phyloP scores from a whole-genome alignment of 2,329 filamentous ascomycete species.

The Pseudogymnoascus sp. region DNA sequence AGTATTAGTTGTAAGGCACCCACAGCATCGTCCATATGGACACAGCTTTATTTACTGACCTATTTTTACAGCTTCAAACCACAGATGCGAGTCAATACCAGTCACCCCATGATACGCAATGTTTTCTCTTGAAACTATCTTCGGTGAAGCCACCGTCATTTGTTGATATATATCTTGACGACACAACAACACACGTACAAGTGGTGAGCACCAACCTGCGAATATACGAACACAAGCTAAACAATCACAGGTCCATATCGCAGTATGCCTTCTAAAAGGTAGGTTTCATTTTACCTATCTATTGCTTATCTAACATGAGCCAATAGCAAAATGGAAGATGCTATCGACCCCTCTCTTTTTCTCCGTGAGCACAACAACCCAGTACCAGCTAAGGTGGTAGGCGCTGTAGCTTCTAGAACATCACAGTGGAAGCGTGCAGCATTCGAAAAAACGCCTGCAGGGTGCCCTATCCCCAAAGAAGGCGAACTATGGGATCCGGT shows the following conservation, averaged over 20 bases:
- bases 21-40: not conserved
- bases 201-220: not conserved
- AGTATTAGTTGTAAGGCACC: not conserved
- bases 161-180: not conserved
- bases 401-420: not conserved
- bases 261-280: not conserved
- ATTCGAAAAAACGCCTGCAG: not conserved
- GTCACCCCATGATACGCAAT: not conserved
- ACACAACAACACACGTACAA: not conserved
- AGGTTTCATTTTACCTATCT: not conserved
- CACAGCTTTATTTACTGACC: not conserved
- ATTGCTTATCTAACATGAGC: not conserved
- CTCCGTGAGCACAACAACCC: not conserved
- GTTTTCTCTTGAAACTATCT: not conserved
- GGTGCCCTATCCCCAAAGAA: not conserved
- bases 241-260: not conserved
- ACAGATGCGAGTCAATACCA: not conserved
- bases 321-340: not conserved
- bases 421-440: not conserved
- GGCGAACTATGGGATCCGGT: not conserved
- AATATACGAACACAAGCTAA: not conserved
- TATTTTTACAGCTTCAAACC: not conserved
- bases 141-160: not conserved
- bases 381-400: not conserved
- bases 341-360: not conserved